phyloP scores from a whole-genome alignment of 257 asterid species.

The Solanum gracilifrons region DNA sequence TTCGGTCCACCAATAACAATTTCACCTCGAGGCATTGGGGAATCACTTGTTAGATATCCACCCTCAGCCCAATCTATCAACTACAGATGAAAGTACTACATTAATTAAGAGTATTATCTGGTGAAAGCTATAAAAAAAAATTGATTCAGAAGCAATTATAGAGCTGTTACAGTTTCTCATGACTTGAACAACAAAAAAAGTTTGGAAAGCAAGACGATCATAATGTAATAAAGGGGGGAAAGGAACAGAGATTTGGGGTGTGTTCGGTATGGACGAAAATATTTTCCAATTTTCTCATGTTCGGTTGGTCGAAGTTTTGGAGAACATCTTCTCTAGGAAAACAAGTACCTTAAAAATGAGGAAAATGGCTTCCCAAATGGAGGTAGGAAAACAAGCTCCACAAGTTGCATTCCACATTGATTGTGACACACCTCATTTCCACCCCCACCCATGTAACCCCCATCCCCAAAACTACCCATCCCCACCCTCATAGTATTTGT shows the following conservation, averaged over 20 bases:
- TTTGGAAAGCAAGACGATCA: not conserved
- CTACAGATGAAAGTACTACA: slow-evolving; percentile 23
- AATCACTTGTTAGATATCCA: slow-evolving; percentile 67
- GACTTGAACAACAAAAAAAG: not conserved
- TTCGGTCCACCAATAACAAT: slow-evolving; percentile 91
- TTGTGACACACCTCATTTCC: not conserved
- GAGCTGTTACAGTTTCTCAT: not conserved
- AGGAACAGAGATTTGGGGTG: not conserved
- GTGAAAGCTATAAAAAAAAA: not conserved
- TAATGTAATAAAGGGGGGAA: not conserved
- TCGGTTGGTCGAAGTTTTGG: not conserved
- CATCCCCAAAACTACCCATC: not conserved
- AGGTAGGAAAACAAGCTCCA: not conserved
- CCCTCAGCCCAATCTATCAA: slow-evolving; percentile 96
- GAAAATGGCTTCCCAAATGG: not conserved
- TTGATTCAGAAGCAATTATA: not conserved
- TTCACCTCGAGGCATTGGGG: slow-evolving; percentile 91
- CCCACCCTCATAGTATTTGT: not conserved
- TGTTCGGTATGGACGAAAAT: no score
- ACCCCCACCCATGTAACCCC: not conserved
- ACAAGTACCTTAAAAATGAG: not conserved
- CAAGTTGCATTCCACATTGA: not conserved
- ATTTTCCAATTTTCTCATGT: not conserved
- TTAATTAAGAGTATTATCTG: not conserved
- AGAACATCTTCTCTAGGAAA: not conserved